These are phyloP conservation scores for Tilletia caries DNA, from an alignment of 1,284 basidiomycete genomes.

Conservation along the genomic window DNA sequence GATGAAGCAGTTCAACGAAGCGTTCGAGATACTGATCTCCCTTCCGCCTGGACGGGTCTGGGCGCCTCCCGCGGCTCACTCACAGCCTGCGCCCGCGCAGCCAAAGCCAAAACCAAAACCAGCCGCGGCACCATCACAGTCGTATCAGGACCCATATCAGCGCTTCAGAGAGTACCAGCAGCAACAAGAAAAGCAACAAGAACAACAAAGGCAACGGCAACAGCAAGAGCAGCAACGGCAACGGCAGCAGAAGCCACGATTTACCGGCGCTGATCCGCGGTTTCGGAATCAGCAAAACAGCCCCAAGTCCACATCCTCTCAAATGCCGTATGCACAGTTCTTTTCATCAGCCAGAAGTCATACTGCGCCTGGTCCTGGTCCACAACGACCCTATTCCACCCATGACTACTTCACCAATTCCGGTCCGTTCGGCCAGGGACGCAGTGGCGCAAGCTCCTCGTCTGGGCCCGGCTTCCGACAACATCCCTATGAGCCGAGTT, in stretches of 20 bases:
- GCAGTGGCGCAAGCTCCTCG: neutral
- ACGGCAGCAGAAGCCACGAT: neutral
- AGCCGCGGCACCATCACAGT: neutral
- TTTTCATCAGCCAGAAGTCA: neutral
- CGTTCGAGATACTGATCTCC: constrained; percentile 4
- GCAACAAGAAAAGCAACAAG: neutral
- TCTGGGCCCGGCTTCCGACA: neutral
- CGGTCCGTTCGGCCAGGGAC: neutral
- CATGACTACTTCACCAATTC: constrained; percentile 6
- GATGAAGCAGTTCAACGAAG: constrained; percentile 14
- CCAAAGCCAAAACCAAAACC: neutral
- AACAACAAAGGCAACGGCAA: neutral
- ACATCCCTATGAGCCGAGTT: neutral
- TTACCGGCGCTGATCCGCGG: neutral
- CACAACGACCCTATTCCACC: neutral
- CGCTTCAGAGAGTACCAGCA: neutral
- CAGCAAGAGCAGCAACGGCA: no score
- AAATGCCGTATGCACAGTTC: neutral
- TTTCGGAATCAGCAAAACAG: neutral
- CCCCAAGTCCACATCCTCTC: neutral
- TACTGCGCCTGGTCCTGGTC: neutral
- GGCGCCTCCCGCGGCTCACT: neutral
- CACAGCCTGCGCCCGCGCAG: neutral
- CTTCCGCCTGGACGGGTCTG: neutral
- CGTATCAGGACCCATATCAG: neutral